Base-by-base conservation (phyloP, 768 basidiomycete species). In the Termitomyces sp. region DNA sequence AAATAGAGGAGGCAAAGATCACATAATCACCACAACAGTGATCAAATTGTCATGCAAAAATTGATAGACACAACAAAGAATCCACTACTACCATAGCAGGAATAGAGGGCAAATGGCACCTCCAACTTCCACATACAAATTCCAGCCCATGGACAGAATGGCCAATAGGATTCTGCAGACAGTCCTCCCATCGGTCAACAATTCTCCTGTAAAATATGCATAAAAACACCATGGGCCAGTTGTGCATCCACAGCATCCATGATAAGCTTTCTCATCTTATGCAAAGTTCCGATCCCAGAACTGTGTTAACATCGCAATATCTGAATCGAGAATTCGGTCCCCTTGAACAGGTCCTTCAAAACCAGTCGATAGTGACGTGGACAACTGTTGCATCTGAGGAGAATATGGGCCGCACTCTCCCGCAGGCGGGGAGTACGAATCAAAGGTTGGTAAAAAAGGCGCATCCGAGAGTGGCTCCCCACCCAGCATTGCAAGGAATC, bases 391-490 rank as follows among this genome's bases (percentile, higher is more conserved):
- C 23, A 45, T 42, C 41, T 3, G 43, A 6, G 54, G 58, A 49
- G 54, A 56, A 51, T 48, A 60, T 17, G 56, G 42, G 27, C 46
- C 32, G 21, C 37, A 45, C 23, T 55, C 59, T n/a, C 37, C 39
- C 27, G 23, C 37, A 27, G 58, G 47, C 1, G 54, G 61, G 9
- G 57, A 59, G 30, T 57, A 52, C 27, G 57, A 59, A 40, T 61
- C 59, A 40, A 64, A 64, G 14, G 66, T 61, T 17, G 64, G 64
- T n/a, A 67, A 63, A 65, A 71, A 77, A 37, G 76, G 77, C 14
- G 70, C 67, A 54, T 74, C 66, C 11, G 75, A 67, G 35, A 78
- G 67, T 42, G 72, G 69, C 51, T 76, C 69, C 19, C 76, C 76
- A 28, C 73, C 71, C 23, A 73, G 63, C 72, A 79, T 76, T 17